Conservation (phyloP, 2,329 filamentous ascomycete genomes). For the Colletotrichum sp. region DNA sequence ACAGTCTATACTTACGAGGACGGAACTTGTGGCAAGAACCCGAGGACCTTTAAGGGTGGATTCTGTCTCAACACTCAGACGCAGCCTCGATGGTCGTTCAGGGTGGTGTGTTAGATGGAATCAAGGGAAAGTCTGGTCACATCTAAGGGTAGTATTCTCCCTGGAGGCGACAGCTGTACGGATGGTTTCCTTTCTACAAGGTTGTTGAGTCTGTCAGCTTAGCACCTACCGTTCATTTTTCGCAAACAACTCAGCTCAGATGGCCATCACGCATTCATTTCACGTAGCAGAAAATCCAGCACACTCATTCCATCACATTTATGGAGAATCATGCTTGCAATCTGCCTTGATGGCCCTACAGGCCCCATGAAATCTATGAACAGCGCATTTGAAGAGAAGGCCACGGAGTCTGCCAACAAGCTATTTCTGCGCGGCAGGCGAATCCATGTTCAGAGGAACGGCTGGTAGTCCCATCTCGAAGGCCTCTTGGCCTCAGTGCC, state of each 20-base stretch:
- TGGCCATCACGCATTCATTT: background rate
- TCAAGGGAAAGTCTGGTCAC: background rate
- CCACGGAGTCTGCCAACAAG: rapidly evolving
- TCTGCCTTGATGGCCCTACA: background rate
- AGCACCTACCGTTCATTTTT: background rate
- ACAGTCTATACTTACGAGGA: background rate
- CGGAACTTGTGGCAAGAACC: background rate
- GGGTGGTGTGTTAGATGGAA: background rate
- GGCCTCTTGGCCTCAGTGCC: background rate
- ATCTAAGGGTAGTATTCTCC: background rate
- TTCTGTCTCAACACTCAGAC: background rate
- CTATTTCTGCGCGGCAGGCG: background rate
- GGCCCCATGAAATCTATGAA: background rate
- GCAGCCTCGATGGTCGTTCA: background rate
- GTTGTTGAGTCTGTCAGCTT: background rate
- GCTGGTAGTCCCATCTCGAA: background rate
- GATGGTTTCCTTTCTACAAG: background rate
- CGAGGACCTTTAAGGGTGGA: background rate
- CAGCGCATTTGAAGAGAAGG: background rate
- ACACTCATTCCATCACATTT: background rate
- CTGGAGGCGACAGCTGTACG: background rate
- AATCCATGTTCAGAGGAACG: background rate
- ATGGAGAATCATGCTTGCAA: background rate
- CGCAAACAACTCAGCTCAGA: background rate
- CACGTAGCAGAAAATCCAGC: background rate